phyloP scores from a whole-genome alignment of 257 asterid species.

The Schizonepeta tenuifolia region DNA sequence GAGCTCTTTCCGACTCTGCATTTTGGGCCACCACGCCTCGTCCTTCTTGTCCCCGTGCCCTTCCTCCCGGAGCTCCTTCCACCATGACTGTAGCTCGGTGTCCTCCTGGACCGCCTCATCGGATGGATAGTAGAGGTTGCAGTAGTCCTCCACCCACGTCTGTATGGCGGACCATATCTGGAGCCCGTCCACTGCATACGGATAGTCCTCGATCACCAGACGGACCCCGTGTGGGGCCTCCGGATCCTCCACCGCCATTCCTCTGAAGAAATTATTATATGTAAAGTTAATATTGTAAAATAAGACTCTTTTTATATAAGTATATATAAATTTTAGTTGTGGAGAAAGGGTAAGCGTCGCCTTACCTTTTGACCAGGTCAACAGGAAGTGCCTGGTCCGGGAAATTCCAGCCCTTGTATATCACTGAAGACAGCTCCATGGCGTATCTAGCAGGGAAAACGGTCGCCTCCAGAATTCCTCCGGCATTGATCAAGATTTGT shows the following conservation, averaged over 20 bases:
- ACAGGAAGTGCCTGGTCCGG: slow-evolving; percentile 68
- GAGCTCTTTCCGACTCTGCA: slow-evolving; percentile 43
- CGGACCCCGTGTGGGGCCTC: slow-evolving; percentile 46
- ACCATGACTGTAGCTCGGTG: slow-evolving; percentile 51
- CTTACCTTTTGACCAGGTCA: slow-evolving; percentile 64
- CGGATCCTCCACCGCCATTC: slow-evolving; percentile 53
- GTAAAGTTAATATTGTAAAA: too few relatives aligned
- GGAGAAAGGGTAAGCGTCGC: background rate
- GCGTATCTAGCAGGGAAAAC: slow-evolving; percentile 57
- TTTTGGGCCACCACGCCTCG: slow-evolving; percentile 57
- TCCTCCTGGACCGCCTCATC: slow-evolving; percentile 36
- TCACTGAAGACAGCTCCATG: slow-evolving; percentile 57
- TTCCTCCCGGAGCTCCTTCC: slow-evolving; percentile 52
- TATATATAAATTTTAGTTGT: background rate
- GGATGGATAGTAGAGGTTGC: slow-evolving; percentile 46
- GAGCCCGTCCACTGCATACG: slow-evolving; percentile 59
- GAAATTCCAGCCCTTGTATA: slow-evolving; percentile 60
- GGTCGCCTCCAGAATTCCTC: slow-evolving; percentile 58
- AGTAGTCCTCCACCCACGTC: slow-evolving; percentile 51
- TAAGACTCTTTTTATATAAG: too few relatives aligned
- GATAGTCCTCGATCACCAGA: slow-evolving; percentile 52
- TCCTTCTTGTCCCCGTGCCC: slow-evolving; percentile 54
- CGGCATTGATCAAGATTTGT: slow-evolving; percentile 56
- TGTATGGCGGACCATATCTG: slow-evolving; percentile 54
- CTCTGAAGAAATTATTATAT: slow-evolving; percentile 32